A percentile compares a stretch with the other conserved stretches of the same genome.
phyloP scores from a whole-genome alignment of 1,284 basidiomycete species.

The Sphagnurus paluster region DNA sequence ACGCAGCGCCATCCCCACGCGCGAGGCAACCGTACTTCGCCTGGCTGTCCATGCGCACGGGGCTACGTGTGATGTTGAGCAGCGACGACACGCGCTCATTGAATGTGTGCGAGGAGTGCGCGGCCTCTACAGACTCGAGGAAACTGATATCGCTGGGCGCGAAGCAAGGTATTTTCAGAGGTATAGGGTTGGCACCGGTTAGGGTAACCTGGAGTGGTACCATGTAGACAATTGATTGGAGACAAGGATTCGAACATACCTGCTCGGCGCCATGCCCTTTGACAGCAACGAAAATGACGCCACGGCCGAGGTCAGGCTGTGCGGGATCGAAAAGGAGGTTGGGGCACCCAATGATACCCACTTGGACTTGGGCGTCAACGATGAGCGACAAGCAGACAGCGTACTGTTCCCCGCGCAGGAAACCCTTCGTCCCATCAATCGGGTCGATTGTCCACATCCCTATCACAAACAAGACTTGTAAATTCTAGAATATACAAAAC shows the following conservation, averaged over 20 bases:
- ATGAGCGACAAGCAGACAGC: conserved; percentile 95
- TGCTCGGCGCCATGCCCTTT: conserved; percentile 82
- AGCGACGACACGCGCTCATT: conserved; percentile 75
- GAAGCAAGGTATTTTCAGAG: conserved; percentile 48
- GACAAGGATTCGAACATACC: conserved; percentile 35
- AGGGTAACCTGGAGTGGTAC: conserved; percentile 40
- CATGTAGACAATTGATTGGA: background rate
- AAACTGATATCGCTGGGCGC: conserved; percentile 59
- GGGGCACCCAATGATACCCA: conserved; percentile 95
- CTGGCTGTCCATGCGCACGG: conserved; percentile 96
- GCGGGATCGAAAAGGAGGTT: conserved; percentile 76
- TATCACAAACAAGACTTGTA: conserved; percentile 27
- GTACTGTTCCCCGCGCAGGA: conserved; percentile 95
- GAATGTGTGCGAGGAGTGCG: conserved; percentile 87
- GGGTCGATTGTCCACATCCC: conserved; percentile 93
- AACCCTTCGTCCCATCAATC: conserved; percentile 94
- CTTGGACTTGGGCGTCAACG: conserved; percentile 79
- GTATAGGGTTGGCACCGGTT: conserved; percentile 40
- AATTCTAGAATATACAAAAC: conserved; percentile 3
- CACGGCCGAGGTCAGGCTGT: conserved; percentile 62
- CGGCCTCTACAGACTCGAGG: conserved; percentile 93
- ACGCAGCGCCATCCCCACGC: conserved; percentile 87
- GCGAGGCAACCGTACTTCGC: conserved; percentile 93
- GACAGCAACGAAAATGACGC: conserved; percentile 84
- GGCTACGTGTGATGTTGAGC: conserved; percentile 65